Conservation (phyloP, 306 rosid species). For the Dryas octopetala region DNA sequence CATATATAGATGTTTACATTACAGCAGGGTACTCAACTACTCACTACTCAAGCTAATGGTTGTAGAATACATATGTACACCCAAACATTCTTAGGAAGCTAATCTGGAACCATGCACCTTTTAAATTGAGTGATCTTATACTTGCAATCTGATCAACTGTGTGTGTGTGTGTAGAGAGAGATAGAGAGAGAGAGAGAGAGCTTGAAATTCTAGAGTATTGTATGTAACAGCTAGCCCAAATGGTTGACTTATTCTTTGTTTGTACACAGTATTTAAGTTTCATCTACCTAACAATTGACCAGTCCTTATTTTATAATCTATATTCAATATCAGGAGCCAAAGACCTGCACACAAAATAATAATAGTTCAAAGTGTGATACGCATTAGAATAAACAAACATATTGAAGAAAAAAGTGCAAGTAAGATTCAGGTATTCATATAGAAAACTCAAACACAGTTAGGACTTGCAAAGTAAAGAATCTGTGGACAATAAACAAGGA, state of each 20-base stretch:
- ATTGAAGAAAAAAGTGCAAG: neutral
- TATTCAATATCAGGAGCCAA: conserved; percentile 2
- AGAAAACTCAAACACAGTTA: neutral
- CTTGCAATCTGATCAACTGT: neutral
- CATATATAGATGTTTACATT: too few relatives aligned
- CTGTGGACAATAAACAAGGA: neutral
- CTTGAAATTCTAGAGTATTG: neutral
- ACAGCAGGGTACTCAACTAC: neutral
- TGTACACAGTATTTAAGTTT: neutral
- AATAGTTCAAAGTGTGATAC: conserved; percentile 8
- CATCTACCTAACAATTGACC: conserved; percentile 30
- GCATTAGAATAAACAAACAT: conserved; percentile 6
- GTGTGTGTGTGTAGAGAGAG: too few relatives aligned
- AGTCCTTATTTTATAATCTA: too few relatives aligned
- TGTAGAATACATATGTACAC: too few relatives aligned
- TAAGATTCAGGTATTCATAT: neutral
- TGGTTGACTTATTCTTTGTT: conserved; percentile 10
- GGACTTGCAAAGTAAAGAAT: neutral
- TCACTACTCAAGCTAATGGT: too few relatives aligned
- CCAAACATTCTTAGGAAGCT: neutral
- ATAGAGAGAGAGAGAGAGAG: neutral
- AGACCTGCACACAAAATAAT: neutral
- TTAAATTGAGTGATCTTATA: neutral
- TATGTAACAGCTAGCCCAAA: neutral
- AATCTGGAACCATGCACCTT: neutral